A percentile compares a stretch with the other conserved stretches of the same genome.
phyloP scores from a whole-genome alignment of 1,284 basidiomycete genomes.

The Phylloporus sp. region DNA sequence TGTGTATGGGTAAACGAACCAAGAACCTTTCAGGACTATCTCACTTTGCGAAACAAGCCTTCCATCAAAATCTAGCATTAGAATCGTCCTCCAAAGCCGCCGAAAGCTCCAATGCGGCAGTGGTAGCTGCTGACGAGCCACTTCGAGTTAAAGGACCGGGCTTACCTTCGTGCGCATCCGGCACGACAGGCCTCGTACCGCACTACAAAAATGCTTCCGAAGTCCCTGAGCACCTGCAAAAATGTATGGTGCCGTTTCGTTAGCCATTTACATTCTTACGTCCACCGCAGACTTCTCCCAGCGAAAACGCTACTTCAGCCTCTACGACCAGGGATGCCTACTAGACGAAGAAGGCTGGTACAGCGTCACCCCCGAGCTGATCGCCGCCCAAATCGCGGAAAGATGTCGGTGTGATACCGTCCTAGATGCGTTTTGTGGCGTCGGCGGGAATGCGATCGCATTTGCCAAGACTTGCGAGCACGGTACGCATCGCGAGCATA shows the following conservation, averaged over 20 bases:
- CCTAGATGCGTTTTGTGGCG: slow-evolving; percentile 96
- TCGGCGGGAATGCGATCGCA: slow-evolving; percentile 97
- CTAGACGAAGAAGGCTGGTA: slow-evolving; percentile 95
- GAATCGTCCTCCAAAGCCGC: slow-evolving; percentile 10
- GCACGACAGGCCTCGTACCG: slow-evolving; percentile 73
- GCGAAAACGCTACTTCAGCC: slow-evolving; percentile 78
- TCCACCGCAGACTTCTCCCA: slow-evolving; percentile 78
- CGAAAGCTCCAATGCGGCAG: background rate
- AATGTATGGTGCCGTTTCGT: slow-evolving; percentile 62
- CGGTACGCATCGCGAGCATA: slow-evolving; percentile 71
- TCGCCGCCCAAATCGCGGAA: slow-evolving; percentile 92
- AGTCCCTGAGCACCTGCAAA: slow-evolving; percentile 77
- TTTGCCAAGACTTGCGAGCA: slow-evolving; percentile 95
- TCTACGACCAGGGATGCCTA: slow-evolving; percentile 79
- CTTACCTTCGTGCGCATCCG: slow-evolving; percentile 40
- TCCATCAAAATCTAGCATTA: slow-evolving; percentile 30
- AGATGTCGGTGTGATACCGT: slow-evolving; percentile 85
- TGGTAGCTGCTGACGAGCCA: background rate
- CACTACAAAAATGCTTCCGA: slow-evolving; percentile 65
- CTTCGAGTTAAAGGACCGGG: background rate
- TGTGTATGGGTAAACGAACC: slow-evolving; percentile 41
- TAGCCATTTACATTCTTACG: background rate
- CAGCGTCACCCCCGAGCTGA: slow-evolving; percentile 92
- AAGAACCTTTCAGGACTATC: slow-evolving; percentile 55
- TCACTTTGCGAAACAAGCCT: slow-evolving; percentile 50